Percentiles rank a stretch among this genome's conserved stretches.
phyloP scores from a whole-genome alignment of 2,329 filamentous ascomycete species.

The Biscogniauxia mediterranea region DNA sequence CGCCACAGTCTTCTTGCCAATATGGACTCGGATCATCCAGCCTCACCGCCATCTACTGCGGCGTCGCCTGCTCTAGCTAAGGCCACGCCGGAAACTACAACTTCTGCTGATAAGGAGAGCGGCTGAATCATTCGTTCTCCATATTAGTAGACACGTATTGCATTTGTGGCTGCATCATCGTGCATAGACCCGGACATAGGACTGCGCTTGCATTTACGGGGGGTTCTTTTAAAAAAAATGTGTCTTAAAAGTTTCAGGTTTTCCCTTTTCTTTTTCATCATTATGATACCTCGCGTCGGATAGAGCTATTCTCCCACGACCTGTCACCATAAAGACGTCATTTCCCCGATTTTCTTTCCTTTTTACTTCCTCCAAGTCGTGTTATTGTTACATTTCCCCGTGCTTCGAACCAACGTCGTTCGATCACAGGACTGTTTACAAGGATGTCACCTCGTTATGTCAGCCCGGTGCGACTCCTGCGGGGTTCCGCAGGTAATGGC shows the following conservation, averaged over 20 bases:
- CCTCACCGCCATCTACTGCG: conserved; percentile 68
- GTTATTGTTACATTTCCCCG: conserved; percentile 24
- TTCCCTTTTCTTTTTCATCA: conserved; percentile 31
- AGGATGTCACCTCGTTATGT: not conserved
- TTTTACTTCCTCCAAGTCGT: conserved; percentile 20
- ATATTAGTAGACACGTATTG: conserved; percentile 36
- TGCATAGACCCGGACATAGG: conserved; percentile 42
- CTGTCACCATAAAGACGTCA: conserved; percentile 27
- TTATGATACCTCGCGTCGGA: conserved; percentile 43
- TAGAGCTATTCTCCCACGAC: conserved; percentile 33
- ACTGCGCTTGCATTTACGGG: conserved; percentile 45
- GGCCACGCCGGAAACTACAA: conserved; percentile 51
- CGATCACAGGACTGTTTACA: conserved; percentile 11
- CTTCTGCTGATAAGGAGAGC: conserved; percentile 49
- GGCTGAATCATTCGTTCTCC: conserved; percentile 38
- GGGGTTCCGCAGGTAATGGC: not conserved
- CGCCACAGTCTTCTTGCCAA: conserved; percentile 53
- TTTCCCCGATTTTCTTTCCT: conserved; percentile 21
- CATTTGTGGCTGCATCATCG: conserved; percentile 38
- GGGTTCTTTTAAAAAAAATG: conserved; percentile 36
- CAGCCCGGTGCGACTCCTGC: not conserved
- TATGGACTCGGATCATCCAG: conserved; percentile 58
- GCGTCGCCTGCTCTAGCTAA: conserved; percentile 67
- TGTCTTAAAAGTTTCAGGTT: conserved; percentile 43
- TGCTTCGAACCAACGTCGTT: conserved; percentile 13